A percentile compares a stretch with the other conserved stretches of the same genome.
phyloP scores from a whole-genome alignment of 164 flowering plant species.

The Magnolia officinalis region DNA sequence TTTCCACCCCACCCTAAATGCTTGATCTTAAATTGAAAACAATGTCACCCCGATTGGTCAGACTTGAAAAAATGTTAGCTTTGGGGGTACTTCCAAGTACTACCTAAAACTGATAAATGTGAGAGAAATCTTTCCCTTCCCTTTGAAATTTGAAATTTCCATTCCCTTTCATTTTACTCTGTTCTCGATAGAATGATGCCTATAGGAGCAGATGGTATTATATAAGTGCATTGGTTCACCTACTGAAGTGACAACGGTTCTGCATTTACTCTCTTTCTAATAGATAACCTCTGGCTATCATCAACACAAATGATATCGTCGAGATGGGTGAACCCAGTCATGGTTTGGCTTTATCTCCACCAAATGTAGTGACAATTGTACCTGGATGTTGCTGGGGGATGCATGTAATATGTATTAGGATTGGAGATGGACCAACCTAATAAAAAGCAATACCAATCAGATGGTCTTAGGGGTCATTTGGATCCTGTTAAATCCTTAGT shows the following conservation, averaged over 20 bases:
- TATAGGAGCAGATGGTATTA: not conserved
- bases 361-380: not conserved
- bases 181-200: not conserved
- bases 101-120: too few species aligned
- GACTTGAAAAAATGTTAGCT: too few species aligned
- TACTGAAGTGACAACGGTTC: not conserved
- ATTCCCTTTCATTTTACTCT: not conserved
- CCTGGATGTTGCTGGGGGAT: not conserved
- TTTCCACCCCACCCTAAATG: too few species aligned
- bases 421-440: not conserved
- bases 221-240: not conserved
- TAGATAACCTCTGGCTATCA: not conserved
- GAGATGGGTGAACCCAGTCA: not conserved
- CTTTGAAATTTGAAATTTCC: not conserved
- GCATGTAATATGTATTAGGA: not conserved
- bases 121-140: not conserved
- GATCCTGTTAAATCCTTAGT: not conserved
- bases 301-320: not conserved
- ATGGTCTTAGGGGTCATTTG: not conserved
- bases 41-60: too few species aligned
- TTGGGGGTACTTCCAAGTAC: too few species aligned
- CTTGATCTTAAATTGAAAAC: too few species aligned
- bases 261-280: not conserved
- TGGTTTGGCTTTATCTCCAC: not conserved
- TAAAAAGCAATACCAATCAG: not conserved